phyloP scores from a whole-genome alignment of 1,139 yeast species.

The Protomyces pachydermus region DNA sequence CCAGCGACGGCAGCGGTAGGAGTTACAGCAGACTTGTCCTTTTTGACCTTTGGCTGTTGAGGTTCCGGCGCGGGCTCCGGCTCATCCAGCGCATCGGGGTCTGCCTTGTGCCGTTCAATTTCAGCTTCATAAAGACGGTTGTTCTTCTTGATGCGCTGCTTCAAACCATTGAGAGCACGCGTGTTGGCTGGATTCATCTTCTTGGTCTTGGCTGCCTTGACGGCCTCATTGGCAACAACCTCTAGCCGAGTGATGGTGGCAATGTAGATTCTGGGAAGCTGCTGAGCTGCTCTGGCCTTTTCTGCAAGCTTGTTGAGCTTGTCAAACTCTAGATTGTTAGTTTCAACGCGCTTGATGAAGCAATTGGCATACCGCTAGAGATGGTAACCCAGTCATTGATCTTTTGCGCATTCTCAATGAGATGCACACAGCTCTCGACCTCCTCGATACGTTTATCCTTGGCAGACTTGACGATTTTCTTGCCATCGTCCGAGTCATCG shows the following conservation, averaged over 20 bases:
- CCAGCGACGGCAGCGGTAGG: conserved; percentile 5
- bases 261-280: conserved; percentile 67
- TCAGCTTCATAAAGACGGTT: conserved; percentile 60
- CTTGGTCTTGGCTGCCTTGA: conserved; percentile 59
- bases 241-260: conserved; percentile 68
- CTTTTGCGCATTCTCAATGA: conserved; percentile 65
- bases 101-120: conserved; percentile 56
- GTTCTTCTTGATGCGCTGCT: conserved; percentile 83
- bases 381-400: conserved; percentile 77
- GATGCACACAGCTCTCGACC: conserved; percentile 61
- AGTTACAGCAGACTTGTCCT: conserved; percentile 5
- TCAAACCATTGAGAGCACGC: conserved; percentile 79
- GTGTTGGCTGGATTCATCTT: conserved; percentile 78
- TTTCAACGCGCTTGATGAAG: neutral
- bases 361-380: conserved; percentile 38
- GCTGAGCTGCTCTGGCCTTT: conserved; percentile 65
- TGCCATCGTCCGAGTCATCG: conserved; percentile 59
- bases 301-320: conserved; percentile 61
- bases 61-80: conserved; percentile 32
- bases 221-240: conserved; percentile 55
- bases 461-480: conserved; percentile 85
- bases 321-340: conserved; percentile 58
- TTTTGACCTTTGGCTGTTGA: conserved; percentile 30
- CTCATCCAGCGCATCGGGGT: conserved; percentile 52
- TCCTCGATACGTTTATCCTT: conserved; percentile 90